Evolutionary conservation across 495 filamentous ascomycete species (phyloP).

Genomic region (Hyphodiscus hymeniophilus): DNA sequence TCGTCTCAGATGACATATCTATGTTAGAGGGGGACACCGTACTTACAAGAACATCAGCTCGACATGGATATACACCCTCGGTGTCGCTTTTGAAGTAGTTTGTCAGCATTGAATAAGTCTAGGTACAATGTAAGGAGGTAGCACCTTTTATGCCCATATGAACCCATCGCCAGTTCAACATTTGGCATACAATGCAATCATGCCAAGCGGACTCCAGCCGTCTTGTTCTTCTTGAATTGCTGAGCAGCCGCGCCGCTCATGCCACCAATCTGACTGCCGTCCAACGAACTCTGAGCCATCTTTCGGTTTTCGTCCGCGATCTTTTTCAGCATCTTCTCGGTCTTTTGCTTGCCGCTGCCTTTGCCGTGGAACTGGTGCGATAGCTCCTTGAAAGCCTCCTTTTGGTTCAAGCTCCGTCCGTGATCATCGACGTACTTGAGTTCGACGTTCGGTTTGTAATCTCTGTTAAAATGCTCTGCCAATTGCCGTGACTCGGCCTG

Average conservation of each 20-base stretch:
- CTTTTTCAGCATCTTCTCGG: conserved; percentile 92
- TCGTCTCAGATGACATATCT: no score
- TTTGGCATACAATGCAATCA: conserved; percentile 26
- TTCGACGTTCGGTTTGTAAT: conserved; percentile 85
- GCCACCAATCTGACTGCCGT: conserved; percentile 72
- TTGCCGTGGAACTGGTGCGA: conserved; percentile 98
- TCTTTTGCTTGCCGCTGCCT: conserved; percentile 95
- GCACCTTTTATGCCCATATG: conserved; percentile 22
- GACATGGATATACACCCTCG: neutral
- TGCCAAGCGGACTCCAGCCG: conserved; percentile 82
- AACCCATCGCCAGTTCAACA: neutral
- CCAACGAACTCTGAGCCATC: conserved; percentile 70
- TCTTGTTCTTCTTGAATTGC: conserved; percentile 72
- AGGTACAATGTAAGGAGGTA: conserved; percentile 23
- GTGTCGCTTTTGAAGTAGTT: conserved; percentile 1
- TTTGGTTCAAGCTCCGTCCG: conserved; percentile 76
- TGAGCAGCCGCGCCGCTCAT: conserved; percentile 73
- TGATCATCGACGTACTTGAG: conserved; percentile 84
- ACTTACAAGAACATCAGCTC: no score
- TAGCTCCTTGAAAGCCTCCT: conserved; percentile 94
- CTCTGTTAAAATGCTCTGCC: conserved; percentile 72
- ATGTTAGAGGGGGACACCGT: no score
- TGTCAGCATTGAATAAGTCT: conserved; percentile 25
- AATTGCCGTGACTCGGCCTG: conserved; percentile 70
- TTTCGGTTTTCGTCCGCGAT: conserved; percentile 90